These are phyloP conservation scores for Echinochloa phyllopogon DNA, from an alignment of 176 grass and related monocot species.

Conservation along the genomic window DNA sequence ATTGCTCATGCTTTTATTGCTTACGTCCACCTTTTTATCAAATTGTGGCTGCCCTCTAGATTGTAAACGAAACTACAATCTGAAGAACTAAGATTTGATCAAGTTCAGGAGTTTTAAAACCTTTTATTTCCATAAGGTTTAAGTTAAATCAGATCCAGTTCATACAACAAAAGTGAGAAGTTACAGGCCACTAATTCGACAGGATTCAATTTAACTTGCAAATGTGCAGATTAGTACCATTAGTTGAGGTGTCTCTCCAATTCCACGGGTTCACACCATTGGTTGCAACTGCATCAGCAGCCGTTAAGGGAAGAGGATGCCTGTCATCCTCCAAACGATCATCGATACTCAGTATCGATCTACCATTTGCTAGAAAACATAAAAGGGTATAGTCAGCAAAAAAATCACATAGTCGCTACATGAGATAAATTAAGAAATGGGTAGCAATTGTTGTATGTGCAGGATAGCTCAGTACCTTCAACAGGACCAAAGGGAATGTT, in stretches of 20 bases:
- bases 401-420: neutral
- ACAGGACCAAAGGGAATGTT: constrained; percentile 83
- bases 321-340: constrained; percentile 70
- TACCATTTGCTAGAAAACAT: constrained; percentile 70
- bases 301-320: constrained; percentile 69
- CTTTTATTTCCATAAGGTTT: constrained; percentile 15
- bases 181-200: neutral
- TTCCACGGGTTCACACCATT: constrained; percentile 95
- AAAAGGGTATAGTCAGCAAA: constrained; percentile 9
- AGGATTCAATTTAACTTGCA: constrained; percentile 12
- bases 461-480: constrained; percentile 69
- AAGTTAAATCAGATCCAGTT: constrained; percentile 21
- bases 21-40: neutral
- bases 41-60: neutral
- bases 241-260: constrained; percentile 90
- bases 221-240: constrained; percentile 52
- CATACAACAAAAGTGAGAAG: constrained; percentile 15
- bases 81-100: neutral
- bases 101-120: constrained; percentile 3
- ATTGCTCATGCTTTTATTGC: too few species aligned
- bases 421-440: constrained; percentile 15
- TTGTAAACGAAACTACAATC: neutral
- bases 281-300: constrained; percentile 72
- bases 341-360: constrained; percentile 67
- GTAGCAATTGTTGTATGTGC: neutral